phyloP scores from a whole-genome alignment of 78 protist species.

The Dictyostelium firmibasis region DNA sequence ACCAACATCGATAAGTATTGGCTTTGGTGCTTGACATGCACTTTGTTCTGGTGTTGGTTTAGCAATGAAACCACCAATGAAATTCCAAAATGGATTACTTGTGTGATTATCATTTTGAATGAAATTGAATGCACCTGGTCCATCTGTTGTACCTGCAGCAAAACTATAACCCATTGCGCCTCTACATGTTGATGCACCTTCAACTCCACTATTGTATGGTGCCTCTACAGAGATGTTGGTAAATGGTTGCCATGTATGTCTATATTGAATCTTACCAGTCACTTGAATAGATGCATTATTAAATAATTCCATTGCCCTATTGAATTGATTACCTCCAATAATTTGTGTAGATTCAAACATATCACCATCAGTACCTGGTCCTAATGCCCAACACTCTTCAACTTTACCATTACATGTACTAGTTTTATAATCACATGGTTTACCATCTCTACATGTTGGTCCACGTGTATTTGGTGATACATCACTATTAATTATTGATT shows the following conservation, averaged over 20 bases:
- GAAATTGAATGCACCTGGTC: conserved; percentile 89
- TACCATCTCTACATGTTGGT: conserved; percentile 81
- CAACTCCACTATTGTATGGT: neutral
- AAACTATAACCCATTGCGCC: conserved; percentile 88
- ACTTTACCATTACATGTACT: conserved; percentile 77
- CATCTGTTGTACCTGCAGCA: conserved; percentile 92
- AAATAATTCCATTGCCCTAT: conserved; percentile 60
- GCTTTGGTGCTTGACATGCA: conserved; percentile 87
- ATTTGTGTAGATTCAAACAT: conserved; percentile 81
- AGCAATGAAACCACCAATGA: conserved; percentile 51
- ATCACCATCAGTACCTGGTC: conserved; percentile 70
- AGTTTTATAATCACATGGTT: conserved; percentile 50
- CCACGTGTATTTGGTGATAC: conserved; percentile 87
- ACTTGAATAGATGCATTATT: conserved; percentile 10
- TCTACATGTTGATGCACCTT: conserved; percentile 73
- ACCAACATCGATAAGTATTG: conserved; percentile 87
- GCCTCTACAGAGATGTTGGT: conserved; percentile 47
- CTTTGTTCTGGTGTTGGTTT: conserved; percentile 79
- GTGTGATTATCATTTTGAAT: conserved; percentile 79
- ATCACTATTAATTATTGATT: conserved; percentile 65
- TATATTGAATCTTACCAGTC: conserved; percentile 55
- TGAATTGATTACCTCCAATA: conserved; percentile 79
- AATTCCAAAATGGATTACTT: conserved; percentile 79
- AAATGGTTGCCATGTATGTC: conserved; percentile 71
- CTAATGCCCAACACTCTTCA: conserved; percentile 66